Conservation (phyloP, 306 rosid genomes). For the Chamaecrista fasciculata region DNA sequence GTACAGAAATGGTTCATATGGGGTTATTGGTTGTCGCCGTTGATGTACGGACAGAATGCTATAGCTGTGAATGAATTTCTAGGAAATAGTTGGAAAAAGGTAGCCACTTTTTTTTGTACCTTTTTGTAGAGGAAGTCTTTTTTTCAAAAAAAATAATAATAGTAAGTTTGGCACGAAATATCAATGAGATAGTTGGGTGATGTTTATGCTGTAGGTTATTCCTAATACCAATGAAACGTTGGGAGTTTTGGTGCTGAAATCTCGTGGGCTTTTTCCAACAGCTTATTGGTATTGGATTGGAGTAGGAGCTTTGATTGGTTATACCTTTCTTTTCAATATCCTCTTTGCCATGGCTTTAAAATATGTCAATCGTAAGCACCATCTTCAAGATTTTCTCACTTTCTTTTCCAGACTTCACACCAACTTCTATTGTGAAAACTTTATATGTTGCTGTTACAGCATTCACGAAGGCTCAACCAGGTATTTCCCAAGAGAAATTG, state of each 20-base stretch:
- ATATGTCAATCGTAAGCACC: conserved; percentile 56
- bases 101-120: background rate
- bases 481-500: conserved; percentile 44
- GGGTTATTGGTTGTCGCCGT: conserved; percentile 71
- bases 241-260: conserved; percentile 56
- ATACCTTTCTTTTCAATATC: conserved; percentile 52
- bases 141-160: no score
- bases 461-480: conserved; percentile 28
- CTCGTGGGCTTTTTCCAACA: conserved; percentile 61
- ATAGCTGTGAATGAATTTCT: conserved; percentile 66
- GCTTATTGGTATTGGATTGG: conserved; percentile 84
- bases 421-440: no score
- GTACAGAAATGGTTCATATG: conserved; percentile 56
- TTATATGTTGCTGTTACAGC: background rate
- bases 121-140: no score
- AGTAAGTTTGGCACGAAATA: background rate
- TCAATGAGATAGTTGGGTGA: background rate
- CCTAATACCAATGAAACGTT: conserved; percentile 49
- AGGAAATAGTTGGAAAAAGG: conserved; percentile 64
- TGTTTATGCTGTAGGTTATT: conserved; percentile 41
- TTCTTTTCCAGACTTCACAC: no score
- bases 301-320: conserved; percentile 59
- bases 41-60: conserved; percentile 67
- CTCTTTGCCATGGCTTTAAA: conserved; percentile 49
- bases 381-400: background rate